Evolutionary conservation across 208 protist genomes (phyloP).

Genomic region (Leishmania aethiopica): DNA sequence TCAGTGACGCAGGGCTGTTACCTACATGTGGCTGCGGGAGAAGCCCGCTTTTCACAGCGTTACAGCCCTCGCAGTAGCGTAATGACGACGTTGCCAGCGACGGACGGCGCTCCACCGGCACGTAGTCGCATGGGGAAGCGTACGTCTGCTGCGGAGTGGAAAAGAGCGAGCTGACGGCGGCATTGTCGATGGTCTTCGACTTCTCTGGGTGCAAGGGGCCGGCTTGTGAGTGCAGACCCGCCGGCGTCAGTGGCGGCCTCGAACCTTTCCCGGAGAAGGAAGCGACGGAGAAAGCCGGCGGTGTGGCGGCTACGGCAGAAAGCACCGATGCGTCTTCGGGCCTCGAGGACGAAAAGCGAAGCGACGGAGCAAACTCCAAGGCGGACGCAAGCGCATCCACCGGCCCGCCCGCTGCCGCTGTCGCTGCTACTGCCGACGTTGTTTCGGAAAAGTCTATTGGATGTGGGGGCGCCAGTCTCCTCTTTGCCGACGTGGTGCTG

Average conservation of each 20-base stretch:
- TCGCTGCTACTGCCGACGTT: not conserved
- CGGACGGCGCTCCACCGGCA: not conserved
- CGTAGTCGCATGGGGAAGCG: conserved; percentile 1
- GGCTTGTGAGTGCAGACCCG: not conserved
- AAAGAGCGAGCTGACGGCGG: not conserved
- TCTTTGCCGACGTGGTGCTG: not conserved
- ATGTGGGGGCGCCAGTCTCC: conserved; percentile 16
- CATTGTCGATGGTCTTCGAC: too few species aligned
- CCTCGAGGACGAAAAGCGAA: not conserved
- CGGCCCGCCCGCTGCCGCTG: not conserved
- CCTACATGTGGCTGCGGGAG: not conserved
- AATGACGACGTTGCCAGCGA: not conserved
- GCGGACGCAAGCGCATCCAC: too few species aligned
- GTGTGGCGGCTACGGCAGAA: too few species aligned
- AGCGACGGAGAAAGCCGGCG: not conserved
- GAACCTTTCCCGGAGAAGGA: not conserved
- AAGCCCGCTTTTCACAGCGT: not conserved
- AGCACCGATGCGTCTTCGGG: not conserved
- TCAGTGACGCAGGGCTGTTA: not conserved
- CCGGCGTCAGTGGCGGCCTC: not conserved
- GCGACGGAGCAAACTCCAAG: too few species aligned
- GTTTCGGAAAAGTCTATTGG: conserved; percentile 23
- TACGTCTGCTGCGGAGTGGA: conserved; percentile 9
- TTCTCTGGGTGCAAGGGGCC: conserved; percentile 5
- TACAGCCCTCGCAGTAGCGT: not conserved